Evolutionary conservation across 2,329 filamentous ascomycete genomes (phyloP), one percentile per base, ranked within the genome.

Genomic region (Phialemoniopsis sp.): DNA sequence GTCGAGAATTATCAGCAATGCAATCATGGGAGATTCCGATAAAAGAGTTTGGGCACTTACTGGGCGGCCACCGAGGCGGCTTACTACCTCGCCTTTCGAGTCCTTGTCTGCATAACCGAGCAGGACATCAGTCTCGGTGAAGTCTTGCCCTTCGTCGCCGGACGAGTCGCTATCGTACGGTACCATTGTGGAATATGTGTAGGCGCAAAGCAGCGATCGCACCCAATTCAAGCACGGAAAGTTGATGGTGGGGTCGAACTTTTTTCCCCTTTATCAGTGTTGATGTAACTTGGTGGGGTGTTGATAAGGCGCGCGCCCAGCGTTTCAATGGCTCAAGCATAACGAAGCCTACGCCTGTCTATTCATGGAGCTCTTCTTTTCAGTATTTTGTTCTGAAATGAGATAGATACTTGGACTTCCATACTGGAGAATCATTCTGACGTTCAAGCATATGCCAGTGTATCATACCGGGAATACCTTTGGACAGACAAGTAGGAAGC

Each of bases 141-240:
- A 89, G 34, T 80, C 75, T 6, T 79, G 76, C 13, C 80, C 74
- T 41, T 80, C 82, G 32, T 79, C 86, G 19, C 73, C 80, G 1
- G 87, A 91, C 2, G 84, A 89, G 53, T 96, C 90, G 58, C 87
- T 94, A 52, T 95, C 89, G 66, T 95, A 94, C 13, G 80, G 72
- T 41, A 83, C 73, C 86, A 89, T 90, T 13, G 34, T 54, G 29
- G 21, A 26, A 26, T 34, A 17, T 13, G 34, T 12, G 4, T 28
- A 26, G 17, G 16, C 28, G 7, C 29, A 2, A 19, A 33, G 21
- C 31, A 21, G 13, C 17, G 26, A 38, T 15, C 21, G 21, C 8
- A 12, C n/a, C 32, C 5, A 9, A 3, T 13, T 14, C 13, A 21
- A 7, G n/a, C 5, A 8, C 16, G 12, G 32, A 17, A 28, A 26